phyloP scores from a whole-genome alignment of 768 basidiomycete species.

The Cystobasidium tubakii region DNA sequence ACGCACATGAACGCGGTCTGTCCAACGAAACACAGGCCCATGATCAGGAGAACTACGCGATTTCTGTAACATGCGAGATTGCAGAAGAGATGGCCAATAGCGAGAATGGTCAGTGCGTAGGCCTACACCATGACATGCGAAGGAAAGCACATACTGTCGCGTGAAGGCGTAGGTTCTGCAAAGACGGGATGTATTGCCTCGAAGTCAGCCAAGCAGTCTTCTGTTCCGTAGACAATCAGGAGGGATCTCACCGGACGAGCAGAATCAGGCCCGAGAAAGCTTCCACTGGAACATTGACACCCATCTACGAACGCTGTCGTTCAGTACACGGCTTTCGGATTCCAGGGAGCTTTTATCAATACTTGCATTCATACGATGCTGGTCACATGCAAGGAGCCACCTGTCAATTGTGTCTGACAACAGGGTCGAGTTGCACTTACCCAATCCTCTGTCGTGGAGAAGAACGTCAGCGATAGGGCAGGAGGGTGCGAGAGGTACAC shows the following conservation, averaged over 20 bases:
- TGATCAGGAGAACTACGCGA: background rate
- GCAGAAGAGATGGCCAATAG: background rate
- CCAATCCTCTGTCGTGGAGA: background rate
- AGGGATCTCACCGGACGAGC: background rate
- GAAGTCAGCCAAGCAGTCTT: background rate
- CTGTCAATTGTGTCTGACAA: background rate
- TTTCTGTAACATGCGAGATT: background rate
- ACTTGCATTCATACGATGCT: constrained; percentile 8
- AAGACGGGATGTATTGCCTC: too few relatives aligned
- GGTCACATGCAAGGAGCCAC: background rate
- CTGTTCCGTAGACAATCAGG: background rate
- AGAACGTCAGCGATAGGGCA: background rate
- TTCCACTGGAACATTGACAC: constrained; percentile 6
- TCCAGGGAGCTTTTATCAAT: too few relatives aligned
- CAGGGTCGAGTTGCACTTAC: background rate
- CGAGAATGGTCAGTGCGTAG: too few relatives aligned
- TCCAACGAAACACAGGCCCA: background rate
- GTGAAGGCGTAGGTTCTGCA: constrained; percentile 7
- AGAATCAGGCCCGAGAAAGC: constrained; percentile 3
- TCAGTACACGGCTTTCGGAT: too few relatives aligned
- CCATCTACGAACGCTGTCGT: background rate
- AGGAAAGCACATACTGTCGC: background rate
- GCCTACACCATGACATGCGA: background rate
- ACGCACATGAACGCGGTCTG: background rate
- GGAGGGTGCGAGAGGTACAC: background rate